Evolutionary conservation across 2,329 filamentous ascomycete genomes (phyloP), one percentile per base, ranked within the genome.

Genomic region (Dichotomopilus funicola): DNA sequence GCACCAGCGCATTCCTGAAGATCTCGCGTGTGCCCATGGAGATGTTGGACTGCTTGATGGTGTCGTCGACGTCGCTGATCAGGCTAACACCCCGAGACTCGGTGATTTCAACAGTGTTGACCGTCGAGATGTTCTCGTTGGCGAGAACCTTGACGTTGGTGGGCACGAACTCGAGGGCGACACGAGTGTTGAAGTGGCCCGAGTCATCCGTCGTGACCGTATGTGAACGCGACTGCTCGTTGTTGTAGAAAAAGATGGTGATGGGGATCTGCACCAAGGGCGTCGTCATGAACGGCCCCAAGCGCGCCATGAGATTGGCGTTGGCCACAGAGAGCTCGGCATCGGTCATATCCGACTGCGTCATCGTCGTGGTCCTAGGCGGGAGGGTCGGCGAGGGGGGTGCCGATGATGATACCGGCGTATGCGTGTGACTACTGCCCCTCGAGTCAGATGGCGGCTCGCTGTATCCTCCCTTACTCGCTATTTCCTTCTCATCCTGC

Each of bases 1-100:
- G 86, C 52, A 96, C 86, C 67, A 99, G 99, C 0, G 91, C 94
- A 69, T 96, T 97, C 56, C 92, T 85, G 70, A 97, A 97, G 59
- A 97, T 96, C 67, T 97, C 94, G 57, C 91, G 86, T 0, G 92
- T 87, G 6, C 95, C 94, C 51, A 82, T 82, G 1, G 84, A 81
- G 61, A 99, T 96, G 55, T 91, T 95, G 19, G 94, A 96, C 65
- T 91, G 87, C 70, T 99, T 99, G 67, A 99, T 86, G 0, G 94
- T 99, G 70, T 99, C 94, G 66, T 99, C 94, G 60, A 99, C 94
- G 68, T 99, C 94, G 68, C 90, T 97, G 68, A 99, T 97, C 56
- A 99, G 67, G 69, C 91, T 97, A 59, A 99, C 81, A 42, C 94
- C 94, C 27, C 75, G 77, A 0, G 88, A 82, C 56, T 92, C 87